These are phyloP conservation scores for Ophiostoma ulmi DNA, from an alignment of 2,329 filamentous ascomycete genomes.

Conservation along the genomic window DNA sequence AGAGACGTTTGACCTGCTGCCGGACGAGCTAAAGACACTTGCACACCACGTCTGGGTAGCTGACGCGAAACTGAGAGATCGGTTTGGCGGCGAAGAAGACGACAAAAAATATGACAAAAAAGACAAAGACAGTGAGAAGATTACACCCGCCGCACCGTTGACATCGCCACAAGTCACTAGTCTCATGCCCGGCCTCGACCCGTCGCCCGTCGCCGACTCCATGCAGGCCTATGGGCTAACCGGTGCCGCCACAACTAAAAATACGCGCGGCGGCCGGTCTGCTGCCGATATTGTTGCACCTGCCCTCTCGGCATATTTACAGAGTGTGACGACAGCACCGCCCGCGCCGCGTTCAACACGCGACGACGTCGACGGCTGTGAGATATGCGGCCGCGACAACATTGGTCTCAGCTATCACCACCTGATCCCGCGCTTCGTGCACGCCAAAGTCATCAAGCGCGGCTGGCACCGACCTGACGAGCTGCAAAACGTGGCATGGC, in stretches of 20 bases:
- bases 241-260: conserved; percentile 44
- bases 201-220: conserved; percentile 59
- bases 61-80: conserved; percentile 43
- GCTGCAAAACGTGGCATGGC: conserved; percentile 76
- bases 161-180: conserved; percentile 45
- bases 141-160: conserved; percentile 41
- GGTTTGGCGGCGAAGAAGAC: conserved; percentile 43
- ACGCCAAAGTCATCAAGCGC: conserved; percentile 69
- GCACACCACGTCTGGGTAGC: conserved; percentile 54
- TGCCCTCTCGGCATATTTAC: conserved; percentile 59
- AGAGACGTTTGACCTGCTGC: conserved; percentile 63
- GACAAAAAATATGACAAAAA: not conserved
- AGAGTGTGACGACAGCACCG: conserved; percentile 53
- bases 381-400: conserved; percentile 71
- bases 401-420: conserved; percentile 78
- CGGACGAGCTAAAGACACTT: conserved; percentile 54
- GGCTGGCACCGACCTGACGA: conserved; percentile 74
- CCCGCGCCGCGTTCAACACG: conserved; percentile 58
- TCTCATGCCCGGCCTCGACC: conserved; percentile 48
- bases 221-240: conserved; percentile 55
- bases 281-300: conserved; percentile 57
- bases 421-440: conserved; percentile 72
- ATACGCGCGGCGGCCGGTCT: conserved; percentile 32
- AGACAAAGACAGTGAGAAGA: not conserved
- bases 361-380: conserved; percentile 52